phyloP scores from a whole-genome alignment of 768 basidiomycete genomes.

The Leccinum ochraceum region DNA sequence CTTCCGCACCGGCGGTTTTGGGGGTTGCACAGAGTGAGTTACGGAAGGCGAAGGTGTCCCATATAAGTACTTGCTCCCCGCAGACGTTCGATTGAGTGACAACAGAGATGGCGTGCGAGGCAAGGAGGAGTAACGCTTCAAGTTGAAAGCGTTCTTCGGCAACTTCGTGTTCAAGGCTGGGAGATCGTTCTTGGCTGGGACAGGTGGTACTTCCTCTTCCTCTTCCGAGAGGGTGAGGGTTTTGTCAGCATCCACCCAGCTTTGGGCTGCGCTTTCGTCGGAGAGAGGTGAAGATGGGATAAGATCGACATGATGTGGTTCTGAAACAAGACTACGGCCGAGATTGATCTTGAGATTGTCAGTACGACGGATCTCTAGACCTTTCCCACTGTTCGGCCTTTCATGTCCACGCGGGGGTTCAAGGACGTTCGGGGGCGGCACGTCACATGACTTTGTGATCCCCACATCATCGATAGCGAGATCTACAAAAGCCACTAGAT shows the following conservation, averaged over 20 bases:
- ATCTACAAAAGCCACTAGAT: conserved; percentile 39
- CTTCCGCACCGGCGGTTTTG: conserved; percentile 27
- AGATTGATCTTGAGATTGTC: conserved; percentile 17
- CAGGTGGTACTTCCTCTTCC: conserved; percentile 24
- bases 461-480: conserved; percentile 42
- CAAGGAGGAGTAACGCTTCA: conserved; percentile 54
- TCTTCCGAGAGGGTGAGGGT: conserved; percentile 19
- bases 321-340: conserved; percentile 13
- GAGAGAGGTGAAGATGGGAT: conserved; percentile 19
- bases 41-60: conserved; percentile 31
- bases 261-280: conserved; percentile 21
- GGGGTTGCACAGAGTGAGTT: conserved; percentile 33
- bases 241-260: conserved; percentile 21
- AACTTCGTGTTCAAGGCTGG: conserved; percentile 25
- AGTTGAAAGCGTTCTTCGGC: conserved; percentile 29
- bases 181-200: conserved; percentile 31
- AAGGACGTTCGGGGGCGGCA: conserved; percentile 41
- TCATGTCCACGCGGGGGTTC: conserved; percentile 40
- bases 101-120: conserved; percentile 69
- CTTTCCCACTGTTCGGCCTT: conserved; percentile 26
- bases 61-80: conserved; percentile 25
- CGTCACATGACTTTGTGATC: conserved; percentile 32
- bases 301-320: conserved; percentile 11
- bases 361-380: conserved; percentile 34
- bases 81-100: conserved; percentile 34